Conservation (phyloP, 2,329 filamentous ascomycete species). For the Xylaria digitata region DNA sequence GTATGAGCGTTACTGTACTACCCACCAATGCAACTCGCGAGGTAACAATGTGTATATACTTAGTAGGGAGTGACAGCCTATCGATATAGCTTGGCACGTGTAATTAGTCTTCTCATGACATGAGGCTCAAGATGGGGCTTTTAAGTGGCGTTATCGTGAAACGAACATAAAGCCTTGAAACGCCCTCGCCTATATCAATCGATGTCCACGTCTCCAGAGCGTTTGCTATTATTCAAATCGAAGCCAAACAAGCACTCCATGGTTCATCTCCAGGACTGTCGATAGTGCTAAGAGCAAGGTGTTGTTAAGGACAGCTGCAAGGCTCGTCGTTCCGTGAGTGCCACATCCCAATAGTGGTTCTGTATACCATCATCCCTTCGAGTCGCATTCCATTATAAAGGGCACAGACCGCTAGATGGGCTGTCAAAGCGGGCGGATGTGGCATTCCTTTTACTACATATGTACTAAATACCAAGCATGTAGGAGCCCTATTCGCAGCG, state of each 20-base stretch:
- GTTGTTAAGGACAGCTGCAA: background rate
- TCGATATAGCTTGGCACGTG: constrained; percentile 39
- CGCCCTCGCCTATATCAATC: constrained; percentile 18
- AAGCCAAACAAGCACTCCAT: constrained; percentile 7
- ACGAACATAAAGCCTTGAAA: constrained; percentile 17
- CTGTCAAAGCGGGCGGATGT: constrained; percentile 25
- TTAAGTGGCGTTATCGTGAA: constrained; percentile 15
- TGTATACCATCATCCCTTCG: constrained; percentile 10
- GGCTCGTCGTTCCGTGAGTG: constrained; percentile 9
- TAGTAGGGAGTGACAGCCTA: constrained; percentile 18
- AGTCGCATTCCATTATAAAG: constrained; percentile 16
- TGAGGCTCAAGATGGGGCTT: constrained; percentile 39
- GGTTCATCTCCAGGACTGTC: constrained; percentile 11
- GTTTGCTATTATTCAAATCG: background rate
- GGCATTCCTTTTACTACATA: constrained; percentile 1
- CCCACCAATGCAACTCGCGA: constrained; percentile 6
- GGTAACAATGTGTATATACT: constrained; percentile 12
- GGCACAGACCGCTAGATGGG: constrained; percentile 19
- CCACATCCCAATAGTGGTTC: constrained; percentile 5
- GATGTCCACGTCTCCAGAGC: background rate
- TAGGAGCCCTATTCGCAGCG: constrained; percentile 20
- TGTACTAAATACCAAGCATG: background rate
- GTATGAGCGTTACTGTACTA: constrained; percentile 3
- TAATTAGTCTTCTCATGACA: constrained; percentile 24
- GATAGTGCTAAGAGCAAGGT: constrained; percentile 7